Evolutionary conservation across 2,329 filamentous ascomycete genomes (phyloP).

Genomic region (Botrytis fabae): DNA sequence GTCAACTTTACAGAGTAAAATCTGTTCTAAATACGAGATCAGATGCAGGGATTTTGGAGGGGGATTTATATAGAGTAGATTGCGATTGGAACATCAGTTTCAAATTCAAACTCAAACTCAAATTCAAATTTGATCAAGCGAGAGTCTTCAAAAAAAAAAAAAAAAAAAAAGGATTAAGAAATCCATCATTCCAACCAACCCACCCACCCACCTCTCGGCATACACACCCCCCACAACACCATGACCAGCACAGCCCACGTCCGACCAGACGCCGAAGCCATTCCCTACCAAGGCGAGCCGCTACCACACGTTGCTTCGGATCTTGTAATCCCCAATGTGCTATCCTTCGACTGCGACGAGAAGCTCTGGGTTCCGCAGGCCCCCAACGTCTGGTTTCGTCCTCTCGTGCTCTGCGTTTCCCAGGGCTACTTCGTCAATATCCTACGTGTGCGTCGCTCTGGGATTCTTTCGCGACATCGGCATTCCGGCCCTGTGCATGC

Average conservation of each 20-base stretch:
- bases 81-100: not conserved
- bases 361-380: not conserved
- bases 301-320: not conserved
- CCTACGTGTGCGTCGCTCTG: not conserved
- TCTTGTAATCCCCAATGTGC: not conserved
- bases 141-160: not conserved
- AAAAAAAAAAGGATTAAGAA: not conserved
- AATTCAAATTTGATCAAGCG: not conserved
- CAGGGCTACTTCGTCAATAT: not conserved
- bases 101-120: not conserved
- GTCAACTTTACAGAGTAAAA: not conserved
- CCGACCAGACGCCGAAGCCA: not conserved
- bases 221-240: not conserved
- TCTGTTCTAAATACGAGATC: not conserved
- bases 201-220: not conserved
- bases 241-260: not conserved
- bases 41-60: not conserved
- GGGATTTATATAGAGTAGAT: not conserved
- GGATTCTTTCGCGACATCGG: not conserved
- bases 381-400: not conserved
- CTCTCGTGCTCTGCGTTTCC: not conserved
- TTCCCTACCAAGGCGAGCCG: not conserved
- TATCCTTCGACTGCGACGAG: not conserved
- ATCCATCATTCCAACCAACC: not conserved
- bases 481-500: not conserved